Base-by-base conservation (phyloP, 495 filamentous ascomycete species). In the Penicillium psychrofluorescens region DNA sequence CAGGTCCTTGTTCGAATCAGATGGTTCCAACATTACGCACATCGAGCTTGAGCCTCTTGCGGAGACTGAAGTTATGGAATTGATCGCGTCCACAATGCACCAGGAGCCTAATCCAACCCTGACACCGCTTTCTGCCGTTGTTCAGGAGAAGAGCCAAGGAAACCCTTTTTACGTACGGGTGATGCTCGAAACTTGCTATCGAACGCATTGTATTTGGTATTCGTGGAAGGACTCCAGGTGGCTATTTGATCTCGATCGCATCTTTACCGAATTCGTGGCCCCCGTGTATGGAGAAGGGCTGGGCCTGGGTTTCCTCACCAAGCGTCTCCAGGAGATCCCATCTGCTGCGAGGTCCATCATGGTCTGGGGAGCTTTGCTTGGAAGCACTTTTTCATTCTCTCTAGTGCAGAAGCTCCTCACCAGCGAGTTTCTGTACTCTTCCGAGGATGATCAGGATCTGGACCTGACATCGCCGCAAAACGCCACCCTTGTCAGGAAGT, bases 101-200 rank as follows among this genome's bases (percentile, higher is more conserved):
- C 62, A 71, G 36, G 53, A 59, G 0, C 56, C 64, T 3, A 64
- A 70, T 30, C 53, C 61, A 7, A 58, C 48, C 29, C 43, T 71
- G 29, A 70, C 64, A 0, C 68, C 70, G 6, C 59, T 74, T 10
- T 78, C 81, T 8, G 77, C 85, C 13, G 81, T 90, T 9, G 75
- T 94, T 12, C 84, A 89, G 59, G 86, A 89, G 51, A 90, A 90
- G 63, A 86, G 81, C 15, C 71, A 74, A 11, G 87, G 88, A 0
- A 92, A 94, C 53, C 85, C 86, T 0, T 95, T 95, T 59, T 91
- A 90, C 50, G 83, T 95, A 48, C 78, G 86, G 29, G 86, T 94
- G 59, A 90, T 95, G 79, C 75, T 95, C n/a, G 85, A 85, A 55
- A 83, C 84, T 7, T 90, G 86, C 55, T 82, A 94, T 59, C 79